A percentile compares a stretch with the other conserved stretches of the same genome.
Evolutionary conservation across 192 early-diverging fungal species (phyloP).

Genomic region (Allomyces arbusculus): DNA sequence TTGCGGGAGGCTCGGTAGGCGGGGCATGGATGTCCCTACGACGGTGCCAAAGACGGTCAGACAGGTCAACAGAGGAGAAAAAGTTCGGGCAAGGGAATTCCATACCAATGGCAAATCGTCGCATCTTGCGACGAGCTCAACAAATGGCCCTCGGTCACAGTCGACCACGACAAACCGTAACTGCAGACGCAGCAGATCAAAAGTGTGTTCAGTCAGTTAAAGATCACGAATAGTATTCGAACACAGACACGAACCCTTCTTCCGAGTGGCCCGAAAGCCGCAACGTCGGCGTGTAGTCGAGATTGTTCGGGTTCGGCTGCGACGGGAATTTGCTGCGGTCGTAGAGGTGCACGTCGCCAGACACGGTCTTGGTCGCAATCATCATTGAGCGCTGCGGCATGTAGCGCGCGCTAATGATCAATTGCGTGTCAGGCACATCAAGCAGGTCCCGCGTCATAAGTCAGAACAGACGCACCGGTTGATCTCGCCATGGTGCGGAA

Average conservation of each 20-base stretch:
- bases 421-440: no score
- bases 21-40: not conserved
- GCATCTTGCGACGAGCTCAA: constrained; percentile 83
- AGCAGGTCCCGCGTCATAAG: no score
- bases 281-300: constrained; percentile 46
- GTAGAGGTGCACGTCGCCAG: constrained; percentile 86
- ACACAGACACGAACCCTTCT: constrained; percentile 49
- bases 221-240: not conserved
- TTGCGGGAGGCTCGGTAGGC: not conserved
- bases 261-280: constrained; percentile 67
- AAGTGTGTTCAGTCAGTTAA: not conserved
- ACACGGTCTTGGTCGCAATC: constrained; percentile 79
- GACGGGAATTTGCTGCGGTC: constrained; percentile 76
- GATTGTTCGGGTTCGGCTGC: constrained; percentile 47
- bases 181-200: constrained; percentile 12
- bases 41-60: not conserved
- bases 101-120: constrained; percentile 66
- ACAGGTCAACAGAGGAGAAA: not conserved
- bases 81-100: not conserved
- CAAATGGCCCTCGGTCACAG: constrained; percentile 50
- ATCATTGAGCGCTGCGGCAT: constrained; percentile 89
- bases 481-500: constrained; percentile 92
- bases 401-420: constrained; percentile 51
- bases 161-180: constrained; percentile 91
- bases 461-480: constrained; percentile 22